Percentiles rank a stretch among this genome's conserved stretches.
These are phyloP conservation scores for Aspergillus melleus DNA, from an alignment of 2,329 filamentous ascomycete genomes.

Conservation along the genomic window DNA sequence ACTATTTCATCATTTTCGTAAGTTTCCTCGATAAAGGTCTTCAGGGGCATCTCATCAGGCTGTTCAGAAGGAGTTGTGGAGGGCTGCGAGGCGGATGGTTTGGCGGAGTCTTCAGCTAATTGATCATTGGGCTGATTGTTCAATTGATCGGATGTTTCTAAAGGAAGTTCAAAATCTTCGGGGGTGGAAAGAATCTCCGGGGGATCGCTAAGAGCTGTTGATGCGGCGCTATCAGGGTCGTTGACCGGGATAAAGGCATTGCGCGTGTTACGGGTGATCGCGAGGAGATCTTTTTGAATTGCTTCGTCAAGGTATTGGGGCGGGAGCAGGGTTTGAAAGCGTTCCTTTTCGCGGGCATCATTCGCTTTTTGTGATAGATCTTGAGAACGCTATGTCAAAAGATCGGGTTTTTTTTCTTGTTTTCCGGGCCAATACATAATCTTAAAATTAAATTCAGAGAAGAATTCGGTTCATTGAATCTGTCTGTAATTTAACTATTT, in stretches of 20 bases:
- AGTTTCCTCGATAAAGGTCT: not conserved
- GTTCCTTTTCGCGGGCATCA: not conserved
- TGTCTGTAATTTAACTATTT: conserved; percentile 15
- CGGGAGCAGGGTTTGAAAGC: not conserved
- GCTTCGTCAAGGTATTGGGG: not conserved
- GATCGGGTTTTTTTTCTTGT: not conserved
- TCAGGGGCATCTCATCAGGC: not conserved
- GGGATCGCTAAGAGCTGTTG: too few relatives aligned
- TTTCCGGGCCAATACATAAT: conserved; percentile 14
- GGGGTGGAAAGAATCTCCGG: too few relatives aligned
- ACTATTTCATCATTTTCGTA: not conserved
- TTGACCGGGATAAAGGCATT: too few relatives aligned
- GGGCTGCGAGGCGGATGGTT: too few relatives aligned
- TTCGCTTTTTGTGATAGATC: not conserved
- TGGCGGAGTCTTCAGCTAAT: too few relatives aligned
- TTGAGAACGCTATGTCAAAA: not conserved
- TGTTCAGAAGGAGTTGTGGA: not conserved
- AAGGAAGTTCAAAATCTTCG: too few relatives aligned
- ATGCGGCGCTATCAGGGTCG: too few relatives aligned
- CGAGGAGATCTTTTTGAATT: not conserved
- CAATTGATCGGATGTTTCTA: too few relatives aligned
- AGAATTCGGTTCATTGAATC: conserved; percentile 8
- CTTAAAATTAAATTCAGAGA: conserved; percentile 14
- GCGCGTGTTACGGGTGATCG: not conserved
- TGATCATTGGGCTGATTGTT: too few relatives aligned